phyloP scores from a whole-genome alignment of 2,329 filamentous ascomycete species.

The Chrysosporium queenslandicum region DNA sequence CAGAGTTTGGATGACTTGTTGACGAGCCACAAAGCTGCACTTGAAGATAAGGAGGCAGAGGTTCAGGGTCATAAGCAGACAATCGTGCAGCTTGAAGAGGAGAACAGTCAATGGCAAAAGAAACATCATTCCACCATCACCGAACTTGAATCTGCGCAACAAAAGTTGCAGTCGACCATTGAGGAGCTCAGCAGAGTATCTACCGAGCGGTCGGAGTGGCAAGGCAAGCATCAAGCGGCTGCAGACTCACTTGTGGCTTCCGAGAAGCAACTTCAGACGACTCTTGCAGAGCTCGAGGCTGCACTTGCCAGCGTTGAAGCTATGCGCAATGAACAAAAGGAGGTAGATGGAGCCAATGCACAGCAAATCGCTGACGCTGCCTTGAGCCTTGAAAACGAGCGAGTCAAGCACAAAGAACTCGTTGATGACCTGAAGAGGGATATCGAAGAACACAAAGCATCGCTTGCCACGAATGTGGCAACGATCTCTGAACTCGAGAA shows the following conservation, averaged over 20 bases:
- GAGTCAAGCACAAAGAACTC: slow-evolving; percentile 50
- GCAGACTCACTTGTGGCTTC: slow-evolving; percentile 61
- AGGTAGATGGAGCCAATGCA: slow-evolving; percentile 23
- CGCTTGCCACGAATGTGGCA: slow-evolving; percentile 57
- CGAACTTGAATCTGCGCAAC: slow-evolving; percentile 61
- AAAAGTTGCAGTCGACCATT: slow-evolving; percentile 60
- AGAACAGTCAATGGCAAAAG: slow-evolving; percentile 60
- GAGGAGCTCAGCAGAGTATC: slow-evolving; percentile 58
- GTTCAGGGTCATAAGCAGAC: slow-evolving; percentile 40
- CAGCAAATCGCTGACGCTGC: slow-evolving; percentile 33
- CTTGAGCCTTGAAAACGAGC: slow-evolving; percentile 42
- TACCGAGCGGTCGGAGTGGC: slow-evolving; percentile 49
- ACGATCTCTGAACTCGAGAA: slow-evolving; percentile 67
- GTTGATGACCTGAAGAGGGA: slow-evolving; percentile 57
- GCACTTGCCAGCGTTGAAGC: slow-evolving; percentile 46
- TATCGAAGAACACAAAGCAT: slow-evolving; percentile 69
- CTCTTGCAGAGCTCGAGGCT: slow-evolving; percentile 64
- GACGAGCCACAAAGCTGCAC: slow-evolving; percentile 23
- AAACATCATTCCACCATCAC: slow-evolving; percentile 63
- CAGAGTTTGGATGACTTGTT: slow-evolving; percentile 54
- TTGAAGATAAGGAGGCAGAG: slow-evolving; percentile 22
- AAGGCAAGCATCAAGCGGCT: slow-evolving; percentile 61
- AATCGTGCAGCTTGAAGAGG: slow-evolving; percentile 57
- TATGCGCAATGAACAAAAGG: slow-evolving; percentile 35
- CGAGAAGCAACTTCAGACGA: slow-evolving; percentile 61